Percentiles rank a stretch among this genome's conserved stretches.
These are phyloP conservation scores for Cryptosporidium felis DNA, from an alignment of 169 alveolate species.

Conservation along the genomic window DNA sequence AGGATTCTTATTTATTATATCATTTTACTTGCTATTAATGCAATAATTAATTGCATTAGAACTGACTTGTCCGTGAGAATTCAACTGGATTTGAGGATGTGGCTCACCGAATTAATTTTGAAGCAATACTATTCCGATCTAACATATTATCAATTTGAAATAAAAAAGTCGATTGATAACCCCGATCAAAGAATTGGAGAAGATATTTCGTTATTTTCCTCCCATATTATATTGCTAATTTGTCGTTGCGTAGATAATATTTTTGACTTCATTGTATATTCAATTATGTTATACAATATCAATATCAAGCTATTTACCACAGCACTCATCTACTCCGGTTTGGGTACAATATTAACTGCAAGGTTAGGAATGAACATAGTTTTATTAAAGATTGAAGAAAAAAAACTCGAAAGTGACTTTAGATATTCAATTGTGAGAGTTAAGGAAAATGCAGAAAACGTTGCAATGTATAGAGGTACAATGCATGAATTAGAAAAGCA, in stretches of 20 bases:
- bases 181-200: slow-evolving; percentile 74
- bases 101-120: slow-evolving; percentile 68
- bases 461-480: slow-evolving; percentile 73
- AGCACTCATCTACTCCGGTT: slow-evolving; percentile 30
- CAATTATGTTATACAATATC: slow-evolving; percentile 10
- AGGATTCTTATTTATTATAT: slow-evolving; percentile 3
- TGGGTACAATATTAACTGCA: slow-evolving; percentile 60
- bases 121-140: slow-evolving; percentile 43
- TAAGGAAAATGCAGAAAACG: slow-evolving; percentile 73
- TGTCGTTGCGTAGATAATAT: slow-evolving; percentile 57
- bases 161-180: slow-evolving; percentile 52
- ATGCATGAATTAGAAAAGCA: slow-evolving; percentile 20
- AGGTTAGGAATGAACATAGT: slow-evolving; percentile 33
- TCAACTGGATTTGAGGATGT: slow-evolving; percentile 63
- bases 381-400: slow-evolving; percentile 28
- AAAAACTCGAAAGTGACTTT: slow-evolving; percentile 65
- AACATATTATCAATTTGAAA: slow-evolving; percentile 35
- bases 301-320: slow-evolving; percentile 41
- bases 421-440: slow-evolving; percentile 71
- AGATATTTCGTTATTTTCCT: slow-evolving; percentile 40
- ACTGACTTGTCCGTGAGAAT: slow-evolving; percentile 24
- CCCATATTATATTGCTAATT: slow-evolving; percentile 19
- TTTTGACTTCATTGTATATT: slow-evolving; percentile 63
- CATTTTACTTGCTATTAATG: slow-evolving; percentile 2
- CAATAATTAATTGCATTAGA: slow-evolving; percentile 23